These are phyloP conservation scores for Camillea tinctor DNA, from an alignment of 2,329 filamentous ascomycete genomes.

Conservation along the genomic window DNA sequence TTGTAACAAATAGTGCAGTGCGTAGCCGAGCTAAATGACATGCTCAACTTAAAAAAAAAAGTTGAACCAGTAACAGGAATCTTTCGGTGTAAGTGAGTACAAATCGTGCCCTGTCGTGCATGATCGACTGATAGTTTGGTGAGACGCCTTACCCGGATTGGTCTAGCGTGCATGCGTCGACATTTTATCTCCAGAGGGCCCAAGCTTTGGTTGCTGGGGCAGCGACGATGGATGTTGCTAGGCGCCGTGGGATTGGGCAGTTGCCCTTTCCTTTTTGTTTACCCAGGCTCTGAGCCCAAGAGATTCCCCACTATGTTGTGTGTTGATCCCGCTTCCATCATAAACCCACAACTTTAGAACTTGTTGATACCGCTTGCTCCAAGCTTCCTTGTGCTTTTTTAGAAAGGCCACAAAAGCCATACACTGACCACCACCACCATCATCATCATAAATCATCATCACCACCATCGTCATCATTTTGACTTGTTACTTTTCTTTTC, in stretches of 20 bases:
- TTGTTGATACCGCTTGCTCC: conserved; percentile 8
- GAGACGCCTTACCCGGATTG: neutral
- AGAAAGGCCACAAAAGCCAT: conserved; percentile 5
- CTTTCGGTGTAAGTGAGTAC: neutral
- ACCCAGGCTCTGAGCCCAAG: conserved; percentile 17
- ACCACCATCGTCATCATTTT: conserved; percentile 4
- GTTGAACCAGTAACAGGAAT: neutral
- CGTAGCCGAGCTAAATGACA: neutral
- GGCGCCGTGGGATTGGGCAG: conserved; percentile 24
- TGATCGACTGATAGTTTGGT: neutral
- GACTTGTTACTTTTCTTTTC: neutral
- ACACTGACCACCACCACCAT: too few species aligned
- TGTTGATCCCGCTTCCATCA: neutral
- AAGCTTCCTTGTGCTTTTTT: conserved; percentile 16
- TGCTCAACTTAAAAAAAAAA: neutral
- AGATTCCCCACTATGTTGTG: conserved; percentile 4
- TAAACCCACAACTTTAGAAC: neutral
- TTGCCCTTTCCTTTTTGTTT: conserved; percentile 24
- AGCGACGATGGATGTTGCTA: conserved; percentile 26
- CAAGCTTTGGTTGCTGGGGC: conserved; percentile 26
- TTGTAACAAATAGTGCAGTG: neutral
- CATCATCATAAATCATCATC: conserved; percentile 8
- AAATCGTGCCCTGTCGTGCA: neutral
- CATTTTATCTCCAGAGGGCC: conserved; percentile 12
- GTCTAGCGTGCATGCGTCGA: neutral